phyloP scores from a whole-genome alignment of 1,284 basidiomycete species.

The Ustilago trichophora region DNA sequence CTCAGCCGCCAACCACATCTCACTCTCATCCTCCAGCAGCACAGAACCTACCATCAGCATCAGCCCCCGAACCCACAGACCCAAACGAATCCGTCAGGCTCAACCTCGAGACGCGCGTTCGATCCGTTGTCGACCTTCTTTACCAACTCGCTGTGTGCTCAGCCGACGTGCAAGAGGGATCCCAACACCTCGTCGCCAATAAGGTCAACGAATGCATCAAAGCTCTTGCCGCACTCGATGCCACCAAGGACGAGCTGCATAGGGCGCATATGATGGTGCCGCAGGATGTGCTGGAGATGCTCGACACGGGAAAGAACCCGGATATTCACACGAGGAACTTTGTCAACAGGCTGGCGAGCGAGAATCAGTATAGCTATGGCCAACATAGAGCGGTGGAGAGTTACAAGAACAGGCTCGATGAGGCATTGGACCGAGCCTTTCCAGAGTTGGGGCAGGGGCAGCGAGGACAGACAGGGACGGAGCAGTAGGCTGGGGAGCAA shows the following conservation, averaged over 20 bases:
- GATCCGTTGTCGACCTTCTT: conserved; percentile 56
- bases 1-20: too few species aligned
- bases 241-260: conserved; percentile 49
- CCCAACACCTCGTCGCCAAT: conserved; percentile 48
- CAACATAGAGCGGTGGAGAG: conserved; percentile 45
- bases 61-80: neutral
- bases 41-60: too few species aligned
- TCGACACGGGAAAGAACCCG: conserved; percentile 63
- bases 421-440: conserved; percentile 38
- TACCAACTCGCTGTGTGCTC: conserved; percentile 61
- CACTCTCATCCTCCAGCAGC: too few species aligned
- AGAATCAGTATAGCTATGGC: conserved; percentile 64
- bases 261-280: conserved; percentile 48
- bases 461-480: neutral
- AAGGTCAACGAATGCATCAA: conserved; percentile 58
- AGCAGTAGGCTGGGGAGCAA: too few species aligned
- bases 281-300: conserved; percentile 59
- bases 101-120: conserved; percentile 52
- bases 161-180: conserved; percentile 58
- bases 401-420: conserved; percentile 24
- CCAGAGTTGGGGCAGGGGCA: conserved; percentile 20
- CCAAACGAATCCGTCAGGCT: conserved; percentile 39
- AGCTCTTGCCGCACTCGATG: conserved; percentile 51
- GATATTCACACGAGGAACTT: conserved; percentile 63
- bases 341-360: conserved; percentile 57